Evolutionary conservation across 169 alveolate genomes (phyloP), one percentile per base, ranked within the genome.

Genomic region (Plasmodium chabaudi): DNA sequence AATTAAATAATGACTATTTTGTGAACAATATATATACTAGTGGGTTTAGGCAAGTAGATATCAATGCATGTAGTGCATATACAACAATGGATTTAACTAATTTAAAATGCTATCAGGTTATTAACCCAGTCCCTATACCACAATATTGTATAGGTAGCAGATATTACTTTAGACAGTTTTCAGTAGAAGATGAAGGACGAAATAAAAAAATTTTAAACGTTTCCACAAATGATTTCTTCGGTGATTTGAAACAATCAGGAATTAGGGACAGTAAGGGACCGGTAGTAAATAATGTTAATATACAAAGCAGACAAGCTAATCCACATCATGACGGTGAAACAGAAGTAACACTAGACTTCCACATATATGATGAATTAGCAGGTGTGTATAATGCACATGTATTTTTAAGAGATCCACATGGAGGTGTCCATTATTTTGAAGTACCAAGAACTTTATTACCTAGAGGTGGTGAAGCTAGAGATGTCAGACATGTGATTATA

Each of bases 321-420:
- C 61, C 60, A 4, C 44, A 71, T 13, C 95, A 92, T 68, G 91
- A 93, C 82, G 96, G 96, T n/a, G 96, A 93, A 72, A 93, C 96
- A 47, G 72, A 60, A 51, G 96, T 93, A 42, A 72, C 92, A 44
- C 51, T 56, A 2, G 44, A 53, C 1, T 74, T 87, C 12, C 13
- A 49, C 21, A 39, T 56, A 47, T 21, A 53, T 15, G 77, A 59
- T n/a, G 64, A 69, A 17, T 51, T 67, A 51, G 70, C 87, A 7
- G 92, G 87, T 7, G 17, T 74, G 57, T 27, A 39, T 25, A 47
- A 44, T 21, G 55, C 39, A n/a, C 42, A 34, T 65, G 23, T 68
- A 47, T 46, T n/a, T 57, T 47, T 88, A 42, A 55, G 95, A 27
- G 96, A 93, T 71, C 74, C 87, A 9, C 92, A 89, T 27, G 93